Conservation (phyloP, 2,329 filamentous ascomycete genomes). For the Nothophoma quercina region DNA sequence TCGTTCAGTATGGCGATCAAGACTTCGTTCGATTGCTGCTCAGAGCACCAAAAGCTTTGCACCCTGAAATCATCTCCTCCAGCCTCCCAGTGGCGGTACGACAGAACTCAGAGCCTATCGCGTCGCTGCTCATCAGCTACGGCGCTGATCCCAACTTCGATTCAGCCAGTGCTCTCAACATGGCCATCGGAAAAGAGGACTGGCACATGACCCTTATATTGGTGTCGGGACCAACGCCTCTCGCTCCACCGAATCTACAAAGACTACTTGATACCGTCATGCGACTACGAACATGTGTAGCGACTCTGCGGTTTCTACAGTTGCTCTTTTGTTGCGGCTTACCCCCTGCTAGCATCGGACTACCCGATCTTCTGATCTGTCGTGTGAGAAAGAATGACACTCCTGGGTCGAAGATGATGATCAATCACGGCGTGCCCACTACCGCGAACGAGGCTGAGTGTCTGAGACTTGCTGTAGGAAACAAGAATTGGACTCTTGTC, state of each 20-base stretch:
- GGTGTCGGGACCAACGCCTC: slow-evolving; percentile 36
- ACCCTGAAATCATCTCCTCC: slow-evolving; percentile 41
- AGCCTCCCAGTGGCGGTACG: slow-evolving; percentile 44
- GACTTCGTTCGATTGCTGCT: slow-evolving; percentile 41
- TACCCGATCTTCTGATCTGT: slow-evolving; percentile 40
- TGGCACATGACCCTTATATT: slow-evolving; percentile 41
- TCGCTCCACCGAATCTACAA: slow-evolving; percentile 36
- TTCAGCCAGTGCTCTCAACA: slow-evolving; percentile 40
- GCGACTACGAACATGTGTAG: slow-evolving; percentile 36
- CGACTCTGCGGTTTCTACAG: slow-evolving; percentile 41
- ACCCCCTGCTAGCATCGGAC: slow-evolving; percentile 32
- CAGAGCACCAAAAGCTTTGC: slow-evolving; percentile 43
- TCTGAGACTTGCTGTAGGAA: slow-evolving; percentile 34
- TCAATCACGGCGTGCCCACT: slow-evolving; percentile 38
- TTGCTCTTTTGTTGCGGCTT: slow-evolving; percentile 46
- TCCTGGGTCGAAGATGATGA: slow-evolving; percentile 40
- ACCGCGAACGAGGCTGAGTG: slow-evolving; percentile 41
- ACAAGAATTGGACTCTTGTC: slow-evolving; percentile 40
- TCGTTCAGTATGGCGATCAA: slow-evolving; percentile 41
- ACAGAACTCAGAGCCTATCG: slow-evolving; percentile 36
- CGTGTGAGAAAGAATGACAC: slow-evolving; percentile 40
- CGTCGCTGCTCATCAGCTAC: slow-evolving; percentile 42
- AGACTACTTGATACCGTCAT: slow-evolving; percentile 39
- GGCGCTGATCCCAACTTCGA: slow-evolving; percentile 49
- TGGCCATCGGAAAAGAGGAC: slow-evolving; percentile 40